A percentile compares a stretch with the other conserved stretches of the same genome.
These are phyloP conservation scores for Plasmodium gonderi DNA, from an alignment of 169 alveolate genomes.

Conservation along the genomic window DNA sequence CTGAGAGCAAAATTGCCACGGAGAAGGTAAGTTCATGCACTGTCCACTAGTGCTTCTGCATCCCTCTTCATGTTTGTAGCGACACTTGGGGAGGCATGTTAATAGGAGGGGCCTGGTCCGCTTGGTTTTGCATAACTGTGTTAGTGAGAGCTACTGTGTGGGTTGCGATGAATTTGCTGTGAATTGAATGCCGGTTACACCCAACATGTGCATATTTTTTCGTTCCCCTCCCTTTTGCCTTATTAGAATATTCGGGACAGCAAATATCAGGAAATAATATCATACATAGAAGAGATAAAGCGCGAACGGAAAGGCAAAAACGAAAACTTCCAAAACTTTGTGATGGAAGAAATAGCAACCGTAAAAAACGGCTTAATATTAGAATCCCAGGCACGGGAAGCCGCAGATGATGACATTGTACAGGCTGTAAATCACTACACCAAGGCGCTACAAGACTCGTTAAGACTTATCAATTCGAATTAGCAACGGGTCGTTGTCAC, in stretches of 20 bases:
- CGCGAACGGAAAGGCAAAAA: constrained; percentile 68
- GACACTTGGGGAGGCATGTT: too few species aligned
- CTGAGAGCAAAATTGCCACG: constrained; percentile 13
- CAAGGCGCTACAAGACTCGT: constrained; percentile 87
- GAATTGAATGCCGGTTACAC: too few species aligned
- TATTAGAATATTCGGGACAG: constrained; percentile 56
- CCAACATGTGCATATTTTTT: neutral
- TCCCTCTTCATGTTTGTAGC: neutral
- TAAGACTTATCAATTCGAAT: constrained; percentile 80
- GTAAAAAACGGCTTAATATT: constrained; percentile 84
- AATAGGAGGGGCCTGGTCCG: too few species aligned
- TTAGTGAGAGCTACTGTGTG: too few species aligned
- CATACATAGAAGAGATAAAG: constrained; percentile 56
- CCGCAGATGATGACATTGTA: constrained; percentile 93
- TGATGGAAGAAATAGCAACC: constrained; percentile 86
- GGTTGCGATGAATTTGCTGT: too few species aligned
- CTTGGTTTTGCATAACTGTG: too few species aligned
- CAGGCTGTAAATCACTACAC: constrained; percentile 92
- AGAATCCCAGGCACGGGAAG: constrained; percentile 90
- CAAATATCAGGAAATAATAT: constrained; percentile 64
- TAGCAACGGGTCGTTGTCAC: neutral
- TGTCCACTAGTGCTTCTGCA: neutral
- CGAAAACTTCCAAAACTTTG: constrained; percentile 80
- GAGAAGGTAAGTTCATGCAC: too few species aligned
- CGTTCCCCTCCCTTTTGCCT: neutral